Conservation (phyloP, 441 rosid species). For the Populus hybrid region DNA sequence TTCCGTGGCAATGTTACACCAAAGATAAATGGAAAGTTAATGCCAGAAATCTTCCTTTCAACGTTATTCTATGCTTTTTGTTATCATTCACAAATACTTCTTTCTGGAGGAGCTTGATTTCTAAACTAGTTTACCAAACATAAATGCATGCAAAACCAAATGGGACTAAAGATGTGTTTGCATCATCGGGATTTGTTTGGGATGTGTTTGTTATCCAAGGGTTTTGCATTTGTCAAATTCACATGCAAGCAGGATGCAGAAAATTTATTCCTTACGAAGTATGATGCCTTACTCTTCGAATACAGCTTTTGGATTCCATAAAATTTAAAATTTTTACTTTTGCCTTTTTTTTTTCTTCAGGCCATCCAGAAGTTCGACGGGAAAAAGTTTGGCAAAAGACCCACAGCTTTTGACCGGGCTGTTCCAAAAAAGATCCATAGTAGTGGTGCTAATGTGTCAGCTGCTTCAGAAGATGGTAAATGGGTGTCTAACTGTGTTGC, state of each 20-base stretch:
- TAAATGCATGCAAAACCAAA: conserved; percentile 62
- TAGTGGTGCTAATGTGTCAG: conserved; percentile 41
- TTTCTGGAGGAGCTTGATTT: conserved; percentile 14
- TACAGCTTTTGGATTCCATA: conserved; percentile 8
- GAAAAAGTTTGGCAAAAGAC: conserved; percentile 62
- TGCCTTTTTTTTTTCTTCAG: conserved; percentile 33
- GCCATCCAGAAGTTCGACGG: conserved; percentile 84
- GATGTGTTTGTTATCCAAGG: conserved; percentile 68
- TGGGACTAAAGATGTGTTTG: conserved; percentile 60
- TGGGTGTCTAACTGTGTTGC: conserved; percentile 10
- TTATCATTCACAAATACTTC: conserved; percentile 4
- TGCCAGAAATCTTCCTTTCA: conserved; percentile 84
- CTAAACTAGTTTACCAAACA: conserved; percentile 22
- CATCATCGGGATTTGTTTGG: conserved; percentile 81
- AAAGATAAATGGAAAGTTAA: conserved; percentile 85
- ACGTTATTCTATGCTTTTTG: conserved; percentile 41
- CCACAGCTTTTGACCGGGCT: conserved; percentile 96
- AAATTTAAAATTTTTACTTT: conserved; percentile 4
- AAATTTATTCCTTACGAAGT: conserved; percentile 45
- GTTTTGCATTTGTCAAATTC: conserved; percentile 93
- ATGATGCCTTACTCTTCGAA: conserved; percentile 9
- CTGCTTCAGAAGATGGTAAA: conserved; percentile 61
- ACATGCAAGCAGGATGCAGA: conserved; percentile 86
- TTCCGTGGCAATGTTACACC: conserved; percentile 61
- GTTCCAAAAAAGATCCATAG: conserved; percentile 75